Conservation (phyloP, 768 basidiomycete genomes). For the Mycena haematopus region DNA sequence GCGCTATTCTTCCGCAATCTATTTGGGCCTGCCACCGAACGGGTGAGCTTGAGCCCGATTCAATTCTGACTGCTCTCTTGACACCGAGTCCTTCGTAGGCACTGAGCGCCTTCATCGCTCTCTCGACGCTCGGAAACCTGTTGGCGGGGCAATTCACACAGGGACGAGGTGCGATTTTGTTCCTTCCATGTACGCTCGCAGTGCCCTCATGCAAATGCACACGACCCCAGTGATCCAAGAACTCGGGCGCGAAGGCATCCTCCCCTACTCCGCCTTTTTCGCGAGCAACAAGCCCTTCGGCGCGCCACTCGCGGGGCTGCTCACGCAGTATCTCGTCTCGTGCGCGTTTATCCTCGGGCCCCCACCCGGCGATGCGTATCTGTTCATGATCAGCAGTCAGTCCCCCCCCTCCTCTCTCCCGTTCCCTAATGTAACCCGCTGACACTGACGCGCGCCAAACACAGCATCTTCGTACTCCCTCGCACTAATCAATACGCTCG, state of each 20-base stretch:
- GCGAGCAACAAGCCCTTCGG: constrained; percentile 75
- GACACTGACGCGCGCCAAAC: neutral
- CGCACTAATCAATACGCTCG: constrained; percentile 62
- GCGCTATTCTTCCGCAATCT: constrained; percentile 79
- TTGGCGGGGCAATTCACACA: constrained; percentile 70
- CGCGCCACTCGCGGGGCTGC: constrained; percentile 68
- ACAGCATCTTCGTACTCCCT: constrained; percentile 65
- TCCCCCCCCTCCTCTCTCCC: neutral
- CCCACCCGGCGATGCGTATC: constrained; percentile 78
- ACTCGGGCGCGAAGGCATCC: constrained; percentile 71
- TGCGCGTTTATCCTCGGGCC: constrained; percentile 58
- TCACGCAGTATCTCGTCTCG: constrained; percentile 67
- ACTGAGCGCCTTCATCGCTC: constrained; percentile 65
- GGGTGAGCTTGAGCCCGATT: constrained; percentile 42
- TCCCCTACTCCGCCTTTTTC: constrained; percentile 71
- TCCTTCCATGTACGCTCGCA: neutral
- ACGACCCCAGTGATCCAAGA: constrained; percentile 66
- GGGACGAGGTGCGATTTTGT: constrained; percentile 56
- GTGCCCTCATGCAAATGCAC: no score
- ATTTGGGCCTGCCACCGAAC: constrained; percentile 66
- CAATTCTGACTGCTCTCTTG: neutral
- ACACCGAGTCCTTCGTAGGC: constrained; percentile 41
- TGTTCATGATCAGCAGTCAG: constrained; percentile 72
- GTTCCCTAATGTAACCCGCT: no score
- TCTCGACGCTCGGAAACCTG: constrained; percentile 71